Conservation (phyloP, 2,329 filamentous ascomycete species). For the Diaporthe longicolla region DNA sequence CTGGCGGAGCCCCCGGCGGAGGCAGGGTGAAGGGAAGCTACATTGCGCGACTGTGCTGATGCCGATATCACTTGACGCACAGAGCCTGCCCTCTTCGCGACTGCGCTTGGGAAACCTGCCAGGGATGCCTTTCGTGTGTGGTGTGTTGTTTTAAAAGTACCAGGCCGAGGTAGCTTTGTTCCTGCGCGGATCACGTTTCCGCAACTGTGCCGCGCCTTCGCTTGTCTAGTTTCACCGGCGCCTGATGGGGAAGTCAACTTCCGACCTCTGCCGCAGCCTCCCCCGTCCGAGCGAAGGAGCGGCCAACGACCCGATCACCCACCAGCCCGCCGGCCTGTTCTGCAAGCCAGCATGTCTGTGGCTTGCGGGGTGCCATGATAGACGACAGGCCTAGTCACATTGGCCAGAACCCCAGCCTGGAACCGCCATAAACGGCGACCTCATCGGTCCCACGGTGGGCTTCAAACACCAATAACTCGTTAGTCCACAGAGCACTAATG, state of each 20-base stretch:
- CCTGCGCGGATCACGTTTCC: constrained; percentile 34
- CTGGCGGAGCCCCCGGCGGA: constrained; percentile 10
- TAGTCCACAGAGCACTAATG: not conserved
- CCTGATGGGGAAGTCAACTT: constrained; percentile 30
- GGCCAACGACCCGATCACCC: constrained; percentile 4
- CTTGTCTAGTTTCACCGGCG: constrained; percentile 13
- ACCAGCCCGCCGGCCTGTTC: not conserved
- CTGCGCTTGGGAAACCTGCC: not conserved
- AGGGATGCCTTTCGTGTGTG: constrained; percentile 5
- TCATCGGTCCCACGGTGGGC: not conserved
- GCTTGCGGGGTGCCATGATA: constrained; percentile 10
- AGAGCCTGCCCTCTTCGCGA: not conserved
- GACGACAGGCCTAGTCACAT: not conserved
- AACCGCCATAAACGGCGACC: constrained; percentile 2
- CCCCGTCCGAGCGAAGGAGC: constrained; percentile 5
- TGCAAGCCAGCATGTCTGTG: constrained; percentile 9
- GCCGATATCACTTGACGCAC: constrained; percentile 28
- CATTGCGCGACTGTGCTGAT: not conserved
- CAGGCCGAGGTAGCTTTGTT: constrained; percentile 17
- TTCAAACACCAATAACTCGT: not conserved
- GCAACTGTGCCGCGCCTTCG: constrained; percentile 14
- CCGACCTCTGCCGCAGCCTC: constrained; percentile 33
- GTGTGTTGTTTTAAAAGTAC: constrained; percentile 26
- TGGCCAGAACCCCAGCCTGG: constrained; percentile 10
- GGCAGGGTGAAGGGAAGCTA: constrained; percentile 2